Base-by-base conservation (phyloP, 2,329 filamentous ascomycete genomes). In the Paracamarosporium sp. region DNA sequence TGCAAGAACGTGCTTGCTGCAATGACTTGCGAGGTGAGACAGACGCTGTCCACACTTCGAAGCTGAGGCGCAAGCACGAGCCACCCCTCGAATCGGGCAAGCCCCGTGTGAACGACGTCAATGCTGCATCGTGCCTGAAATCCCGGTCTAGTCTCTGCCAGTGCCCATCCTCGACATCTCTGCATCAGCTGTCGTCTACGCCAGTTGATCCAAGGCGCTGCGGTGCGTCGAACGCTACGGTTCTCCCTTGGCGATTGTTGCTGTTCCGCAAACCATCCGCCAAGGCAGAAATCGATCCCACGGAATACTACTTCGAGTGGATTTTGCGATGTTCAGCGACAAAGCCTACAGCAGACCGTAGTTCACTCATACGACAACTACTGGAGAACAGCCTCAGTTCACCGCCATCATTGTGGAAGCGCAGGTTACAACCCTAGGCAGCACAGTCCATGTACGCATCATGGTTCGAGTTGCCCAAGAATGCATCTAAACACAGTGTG, bases 61-160 rank as follows among this genome's bases (percentile, higher is more conserved):
- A 53, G 60, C 57, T 56, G 53, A 59, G 56, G 57, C 45, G 36
- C 48, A 48, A 60, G 61, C 61, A 59, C 59, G 57, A 56, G 59
- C 62, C 59, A 62, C 61, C 28, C 53, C 13, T 54, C 50, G 33
- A 25, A 56, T 57, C 48, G 35, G 60, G 54, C 15, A 46, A 53
- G 45, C 33, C 20, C 25, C 24, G 5, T 24, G 30, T 25, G 25
- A 57, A 50, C 52, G 55, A 58, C 58, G 58, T 61, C 55, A 56
- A 58, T 36, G 33, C 41, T 53, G 56, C 53, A 59, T 47, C 50
- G 41, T 57, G 25, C 55, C 55, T 61, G 47, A 44, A 55, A 24
- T 27, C n/a, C 25, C 22, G 35, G 15, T 9, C 47, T 50, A 35
- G 45, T 15, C 27, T 38, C 22, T 50, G 25, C 11, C n/a, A 33